Evolutionary conservation across 2,329 filamentous ascomycete genomes (phyloP).

Genomic region (Trichoderma asperellum): DNA sequence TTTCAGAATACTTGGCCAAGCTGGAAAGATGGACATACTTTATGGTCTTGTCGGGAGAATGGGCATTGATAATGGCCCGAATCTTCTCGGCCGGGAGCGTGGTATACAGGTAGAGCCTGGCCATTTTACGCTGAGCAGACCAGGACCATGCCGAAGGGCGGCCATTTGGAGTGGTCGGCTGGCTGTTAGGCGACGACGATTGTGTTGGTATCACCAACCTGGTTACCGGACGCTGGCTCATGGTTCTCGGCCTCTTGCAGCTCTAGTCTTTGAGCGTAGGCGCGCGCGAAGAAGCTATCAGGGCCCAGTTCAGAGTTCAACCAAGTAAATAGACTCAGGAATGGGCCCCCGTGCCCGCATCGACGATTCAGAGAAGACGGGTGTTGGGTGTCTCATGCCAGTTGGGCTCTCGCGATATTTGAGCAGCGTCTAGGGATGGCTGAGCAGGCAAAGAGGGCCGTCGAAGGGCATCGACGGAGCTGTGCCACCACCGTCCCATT

Average conservation of each 20-base stretch:
- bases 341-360: slow-evolving; percentile 8
- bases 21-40: slow-evolving; percentile 45
- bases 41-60: slow-evolving; percentile 48
- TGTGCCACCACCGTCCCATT: background rate
- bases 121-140: slow-evolving; percentile 56
- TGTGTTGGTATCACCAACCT: slow-evolving; percentile 15
- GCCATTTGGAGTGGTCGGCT: slow-evolving; percentile 44
- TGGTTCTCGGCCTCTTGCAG: background rate
- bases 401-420: slow-evolving; percentile 8
- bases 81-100: slow-evolving; percentile 57
- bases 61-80: slow-evolving; percentile 50
- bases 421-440: background rate
- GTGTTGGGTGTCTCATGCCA: slow-evolving; percentile 1
- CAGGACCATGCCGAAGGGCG: slow-evolving; percentile 61
- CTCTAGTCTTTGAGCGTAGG: background rate
- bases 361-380: slow-evolving; percentile 6
- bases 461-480: background rate
- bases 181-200: slow-evolving; percentile 15
- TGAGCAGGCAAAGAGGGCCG: slow-evolving; percentile 14
- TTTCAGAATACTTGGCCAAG: too few species aligned
- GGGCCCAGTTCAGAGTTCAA: background rate
- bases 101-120: slow-evolving; percentile 61
- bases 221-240: slow-evolving; percentile 7
- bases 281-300: background rate
- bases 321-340: background rate